These are phyloP conservation scores for Cladosporium sp. DNA, from an alignment of 2,329 filamentous ascomycete genomes.

Conservation along the genomic window DNA sequence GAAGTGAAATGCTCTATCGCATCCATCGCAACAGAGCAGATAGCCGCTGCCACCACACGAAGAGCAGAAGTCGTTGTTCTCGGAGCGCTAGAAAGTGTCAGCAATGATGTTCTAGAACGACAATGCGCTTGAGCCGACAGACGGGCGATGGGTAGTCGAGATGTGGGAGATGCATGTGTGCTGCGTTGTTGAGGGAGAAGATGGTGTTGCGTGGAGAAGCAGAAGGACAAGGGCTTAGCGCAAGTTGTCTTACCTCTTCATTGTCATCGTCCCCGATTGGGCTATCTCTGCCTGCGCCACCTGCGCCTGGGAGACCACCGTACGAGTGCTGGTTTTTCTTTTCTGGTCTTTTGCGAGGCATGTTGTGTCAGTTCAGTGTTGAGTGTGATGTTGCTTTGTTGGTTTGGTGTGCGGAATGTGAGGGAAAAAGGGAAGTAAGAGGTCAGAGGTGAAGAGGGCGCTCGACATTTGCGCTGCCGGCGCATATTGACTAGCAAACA, in stretches of 20 bases:
- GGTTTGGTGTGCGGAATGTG: slow-evolving; percentile 9
- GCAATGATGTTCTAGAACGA: slow-evolving; percentile 10
- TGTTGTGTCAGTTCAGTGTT: slow-evolving; percentile 22
- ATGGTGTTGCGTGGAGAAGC: slow-evolving; percentile 17
- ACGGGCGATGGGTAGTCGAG: slow-evolving; percentile 23
- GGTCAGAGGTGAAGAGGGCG: not conserved
- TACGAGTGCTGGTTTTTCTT: slow-evolving; percentile 70
- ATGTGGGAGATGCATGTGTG: slow-evolving; percentile 29
- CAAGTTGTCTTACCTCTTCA: slow-evolving; percentile 49
- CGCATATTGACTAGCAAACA: slow-evolving; percentile 22
- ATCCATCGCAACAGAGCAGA: slow-evolving; percentile 91
- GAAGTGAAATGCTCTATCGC: slow-evolving; percentile 85
- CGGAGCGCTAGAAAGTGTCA: slow-evolving; percentile 38
- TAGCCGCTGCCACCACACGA: slow-evolving; percentile 80
- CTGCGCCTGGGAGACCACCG: slow-evolving; percentile 63
- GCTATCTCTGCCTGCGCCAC: slow-evolving; percentile 59
- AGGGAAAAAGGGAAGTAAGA: not conserved
- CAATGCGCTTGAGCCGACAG: slow-evolving; percentile 17
- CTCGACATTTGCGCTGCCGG: slow-evolving; percentile 4
- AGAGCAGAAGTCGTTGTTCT: slow-evolving; percentile 88
- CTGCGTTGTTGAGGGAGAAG: slow-evolving; percentile 16
- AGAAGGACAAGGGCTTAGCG: slow-evolving; percentile 15
- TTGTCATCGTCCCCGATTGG: slow-evolving; percentile 58
- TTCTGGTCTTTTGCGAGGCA: slow-evolving; percentile 55
- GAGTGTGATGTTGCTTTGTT: slow-evolving; percentile 9